These are phyloP conservation scores for Vitis rupestris DNA, from an alignment of 164 flowering plant species.

Conservation along the genomic window DNA sequence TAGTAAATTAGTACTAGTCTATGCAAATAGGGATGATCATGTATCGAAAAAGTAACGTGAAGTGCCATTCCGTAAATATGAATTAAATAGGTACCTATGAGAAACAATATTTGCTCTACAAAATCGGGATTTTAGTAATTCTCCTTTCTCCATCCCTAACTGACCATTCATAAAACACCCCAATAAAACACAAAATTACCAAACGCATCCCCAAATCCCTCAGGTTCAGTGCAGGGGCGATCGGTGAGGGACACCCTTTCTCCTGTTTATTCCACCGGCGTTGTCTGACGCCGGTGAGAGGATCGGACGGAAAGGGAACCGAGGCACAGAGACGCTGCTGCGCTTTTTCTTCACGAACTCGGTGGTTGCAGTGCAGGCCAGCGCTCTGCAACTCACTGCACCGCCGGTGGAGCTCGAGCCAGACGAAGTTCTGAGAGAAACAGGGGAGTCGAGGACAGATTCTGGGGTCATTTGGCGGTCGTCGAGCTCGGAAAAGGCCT, in stretches of 20 bases:
- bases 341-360: conserved; percentile 21
- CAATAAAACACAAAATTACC: not conserved
- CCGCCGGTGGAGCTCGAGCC: conserved; percentile 9
- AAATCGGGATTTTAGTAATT: not conserved
- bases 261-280: not conserved
- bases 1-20: not conserved
- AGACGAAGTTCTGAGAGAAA: conserved; percentile 3
- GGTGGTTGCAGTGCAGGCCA: conserved; percentile 7
- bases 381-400: conserved; percentile 4
- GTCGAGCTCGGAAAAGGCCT: not conserved
- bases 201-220: not conserved
- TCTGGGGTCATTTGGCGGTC: conserved; percentile 7
- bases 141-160: not conserved
- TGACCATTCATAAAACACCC: not conserved
- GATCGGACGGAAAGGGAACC: not conserved
- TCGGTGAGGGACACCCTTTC: conserved; percentile 22
- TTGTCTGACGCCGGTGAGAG: conserved; percentile 6
- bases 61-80: not conserved
- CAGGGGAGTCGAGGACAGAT: conserved; percentile 12
- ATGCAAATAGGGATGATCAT: no score
- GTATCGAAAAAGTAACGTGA: not conserved
- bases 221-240: conserved; percentile 16
- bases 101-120: not conserved
- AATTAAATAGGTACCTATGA: not conserved
- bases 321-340: conserved; percentile 6